Conservation (phyloP, 176 grass and related monocot genomes). For the Oryza longistaminata region DNA sequence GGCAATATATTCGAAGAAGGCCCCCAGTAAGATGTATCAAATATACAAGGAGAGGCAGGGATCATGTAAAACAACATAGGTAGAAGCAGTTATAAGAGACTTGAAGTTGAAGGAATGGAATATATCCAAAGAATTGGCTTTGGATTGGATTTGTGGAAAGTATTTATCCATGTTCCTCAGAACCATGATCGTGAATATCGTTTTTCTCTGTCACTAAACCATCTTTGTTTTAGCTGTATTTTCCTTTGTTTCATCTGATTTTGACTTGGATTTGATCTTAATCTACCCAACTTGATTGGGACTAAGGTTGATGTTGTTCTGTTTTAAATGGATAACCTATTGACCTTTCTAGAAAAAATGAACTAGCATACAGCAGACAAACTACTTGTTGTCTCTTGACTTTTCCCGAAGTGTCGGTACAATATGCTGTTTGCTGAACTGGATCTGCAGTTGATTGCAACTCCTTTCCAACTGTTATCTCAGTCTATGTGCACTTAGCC, state of each 20-base stretch:
- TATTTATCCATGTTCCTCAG: neutral
- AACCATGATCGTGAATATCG: neutral
- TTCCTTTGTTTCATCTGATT: neutral
- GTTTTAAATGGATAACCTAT: neutral
- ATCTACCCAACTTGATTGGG: neutral
- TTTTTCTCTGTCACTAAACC: neutral
- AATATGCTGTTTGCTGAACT: constrained; percentile 5
- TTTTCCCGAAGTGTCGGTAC: neutral
- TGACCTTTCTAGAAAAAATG: neutral
- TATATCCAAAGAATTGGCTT: neutral
- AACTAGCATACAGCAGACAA: neutral
- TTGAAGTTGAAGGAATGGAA: neutral
- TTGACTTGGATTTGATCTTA: neutral
- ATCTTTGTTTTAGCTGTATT: neutral
- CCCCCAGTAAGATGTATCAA: neutral
- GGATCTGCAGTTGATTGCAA: neutral
- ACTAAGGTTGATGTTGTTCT: neutral
- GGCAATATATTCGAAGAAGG: neutral
- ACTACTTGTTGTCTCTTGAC: neutral
- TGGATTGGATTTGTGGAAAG: neutral
- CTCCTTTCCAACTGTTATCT: neutral
- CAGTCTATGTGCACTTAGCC: neutral
- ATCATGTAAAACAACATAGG: neutral
- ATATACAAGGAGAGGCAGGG: neutral
- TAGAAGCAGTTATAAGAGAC: neutral